These are phyloP conservation scores for Hyphopichia fennica DNA, from an alignment of 1,139 yeast species.

Conservation along the genomic window DNA sequence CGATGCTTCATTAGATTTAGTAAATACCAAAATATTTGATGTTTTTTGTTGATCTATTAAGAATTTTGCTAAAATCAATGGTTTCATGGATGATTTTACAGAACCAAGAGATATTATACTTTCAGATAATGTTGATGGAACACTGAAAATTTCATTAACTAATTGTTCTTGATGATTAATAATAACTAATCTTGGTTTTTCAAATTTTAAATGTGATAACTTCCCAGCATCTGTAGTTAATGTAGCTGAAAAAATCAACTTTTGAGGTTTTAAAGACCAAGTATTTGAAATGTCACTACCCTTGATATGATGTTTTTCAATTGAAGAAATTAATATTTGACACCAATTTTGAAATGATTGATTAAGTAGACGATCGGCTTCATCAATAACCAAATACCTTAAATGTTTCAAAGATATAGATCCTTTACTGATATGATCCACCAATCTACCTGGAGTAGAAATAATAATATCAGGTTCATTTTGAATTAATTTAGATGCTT, in stretches of 20 bases:
- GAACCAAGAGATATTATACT: conserved; percentile 50
- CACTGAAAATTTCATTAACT: conserved; percentile 51
- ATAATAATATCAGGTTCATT: conserved; percentile 75
- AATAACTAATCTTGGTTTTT: conserved; percentile 68
- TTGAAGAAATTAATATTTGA: conserved; percentile 53
- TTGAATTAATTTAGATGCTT: conserved; percentile 46
- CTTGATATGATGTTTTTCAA: conserved; percentile 31
- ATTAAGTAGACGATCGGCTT: conserved; percentile 88
- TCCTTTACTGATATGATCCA: conserved; percentile 67
- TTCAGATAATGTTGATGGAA: conserved; percentile 60
- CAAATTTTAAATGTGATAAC: conserved; percentile 66
- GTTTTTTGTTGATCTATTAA: conserved; percentile 34
- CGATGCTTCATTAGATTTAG: conserved; percentile 85
- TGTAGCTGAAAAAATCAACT: conserved; percentile 89
- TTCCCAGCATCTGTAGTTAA: conserved; percentile 91
- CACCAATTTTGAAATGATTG: conserved; percentile 97
- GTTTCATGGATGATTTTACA: conserved; percentile 65
- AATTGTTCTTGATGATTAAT: conserved; percentile 57
- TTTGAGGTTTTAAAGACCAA: conserved; percentile 40
- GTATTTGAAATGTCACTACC: conserved; percentile 19
- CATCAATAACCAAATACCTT: conserved; percentile 81
- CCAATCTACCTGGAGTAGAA: conserved; percentile 91
- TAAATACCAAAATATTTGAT: conserved; percentile 60
- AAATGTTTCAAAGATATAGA: conserved; percentile 48
- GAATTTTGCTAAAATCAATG: conserved; percentile 64